Evolutionary conservation across 2,329 filamentous ascomycete species (phyloP).

Genomic region (Colletotrichum viniferum): DNA sequence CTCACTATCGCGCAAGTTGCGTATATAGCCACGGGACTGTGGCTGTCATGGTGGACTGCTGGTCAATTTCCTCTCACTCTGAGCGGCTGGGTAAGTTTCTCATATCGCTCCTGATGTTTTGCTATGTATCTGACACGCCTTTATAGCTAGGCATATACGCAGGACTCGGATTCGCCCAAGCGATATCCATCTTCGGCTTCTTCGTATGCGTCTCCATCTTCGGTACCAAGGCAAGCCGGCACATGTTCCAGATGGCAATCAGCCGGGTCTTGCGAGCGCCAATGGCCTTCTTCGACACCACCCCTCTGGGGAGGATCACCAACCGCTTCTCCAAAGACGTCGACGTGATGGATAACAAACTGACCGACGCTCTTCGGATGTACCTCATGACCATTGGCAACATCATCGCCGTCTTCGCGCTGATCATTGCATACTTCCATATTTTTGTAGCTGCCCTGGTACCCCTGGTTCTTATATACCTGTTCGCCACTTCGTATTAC

Average conservation of each 20-base stretch:
- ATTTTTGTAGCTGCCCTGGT: slow-evolving; percentile 73
- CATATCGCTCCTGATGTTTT: background rate
- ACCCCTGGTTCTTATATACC: slow-evolving; percentile 74
- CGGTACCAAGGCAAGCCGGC: slow-evolving; percentile 80
- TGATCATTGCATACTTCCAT: slow-evolving; percentile 92
- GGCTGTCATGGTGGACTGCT: slow-evolving; percentile 93
- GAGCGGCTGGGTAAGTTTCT: background rate
- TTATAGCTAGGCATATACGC: slow-evolving; percentile 63
- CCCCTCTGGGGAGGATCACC: slow-evolving; percentile 91
- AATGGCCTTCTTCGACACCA: slow-evolving; percentile 95
- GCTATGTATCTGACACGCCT: background rate
- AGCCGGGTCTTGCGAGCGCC: slow-evolving; percentile 70
- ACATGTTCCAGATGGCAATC: slow-evolving; percentile 81
- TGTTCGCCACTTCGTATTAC: slow-evolving; percentile 86
- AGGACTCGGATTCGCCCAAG: slow-evolving; percentile 72
- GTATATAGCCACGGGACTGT: slow-evolving; percentile 71
- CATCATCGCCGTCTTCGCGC: slow-evolving; percentile 80
- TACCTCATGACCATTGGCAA: slow-evolving; percentile 84
- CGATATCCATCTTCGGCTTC: slow-evolving; percentile 78
- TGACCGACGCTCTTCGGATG: slow-evolving; percentile 89
- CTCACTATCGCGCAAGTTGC: slow-evolving; percentile 69
- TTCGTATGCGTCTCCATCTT: slow-evolving; percentile 77
- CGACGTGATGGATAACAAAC: slow-evolving; percentile 92
- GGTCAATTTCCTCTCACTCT: slow-evolving; percentile 55
- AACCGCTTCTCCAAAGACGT: slow-evolving; percentile 96